Base-by-base conservation (phyloP, 306 rosid species). In the Casuarina equisetifolia region DNA sequence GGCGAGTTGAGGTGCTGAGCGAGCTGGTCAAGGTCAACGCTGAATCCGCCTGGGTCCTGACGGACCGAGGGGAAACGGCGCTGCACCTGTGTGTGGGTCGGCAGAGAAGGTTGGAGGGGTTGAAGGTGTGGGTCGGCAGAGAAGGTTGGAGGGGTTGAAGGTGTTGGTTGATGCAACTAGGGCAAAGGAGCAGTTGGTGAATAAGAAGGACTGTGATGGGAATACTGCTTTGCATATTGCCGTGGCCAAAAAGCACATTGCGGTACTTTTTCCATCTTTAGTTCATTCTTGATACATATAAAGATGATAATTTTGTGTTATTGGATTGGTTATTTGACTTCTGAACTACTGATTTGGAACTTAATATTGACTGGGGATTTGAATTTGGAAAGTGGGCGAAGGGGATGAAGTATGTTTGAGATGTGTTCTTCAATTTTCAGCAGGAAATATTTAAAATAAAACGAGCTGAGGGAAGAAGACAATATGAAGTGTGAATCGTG, bases 201-300 rank as follows among this genome's bases (percentile, higher is more conserved):
- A 82, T 74, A 69, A 42, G 69, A 69, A 78, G 61, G 86, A 82
- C 52, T 54, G 36, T 8, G 67, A 82, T 69, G 86, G 86, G 5
- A 78, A 73, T 71, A 78, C 76, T 43, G 62, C 51, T 51, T 59
- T 82, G 44, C 86, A 82, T 44, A 63, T 78, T 32, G 77, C 82
- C 15, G 86, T 74, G 72, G 70, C 79, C 79, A 78, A 69, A 62
- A 82, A 70, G n/a, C 80, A 74, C 36, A 7, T 78, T 10, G 80
- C 78, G 86, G 80, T 82, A 78, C 12, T 63, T 70, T 62, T 2
- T 75, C 25, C 32, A 25, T 25, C 32, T 25, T 25, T 25, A 25
- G 32, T 25, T 25, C 32, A 25, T 25, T 25, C 32, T 25, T 25
- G 32, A 25, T 25, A 6, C 11, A 15, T 44, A 38, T 11, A n/a